A percentile compares a stretch with the other conserved stretches of the same genome.
Conservation (phyloP, 148 eudicot species). For the Limonium bicolor region DNA sequence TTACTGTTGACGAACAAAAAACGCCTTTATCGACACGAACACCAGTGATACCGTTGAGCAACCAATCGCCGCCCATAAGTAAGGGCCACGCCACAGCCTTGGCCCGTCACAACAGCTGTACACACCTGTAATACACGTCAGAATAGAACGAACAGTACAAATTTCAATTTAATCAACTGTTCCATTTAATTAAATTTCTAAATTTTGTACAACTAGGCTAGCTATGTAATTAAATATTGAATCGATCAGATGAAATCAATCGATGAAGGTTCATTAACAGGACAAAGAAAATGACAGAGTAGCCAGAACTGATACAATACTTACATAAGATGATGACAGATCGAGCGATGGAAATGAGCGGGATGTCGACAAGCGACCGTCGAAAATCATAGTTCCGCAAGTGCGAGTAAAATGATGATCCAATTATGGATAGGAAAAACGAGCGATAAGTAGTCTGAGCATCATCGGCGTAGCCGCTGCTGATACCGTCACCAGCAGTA, state of each 20-base stretch:
- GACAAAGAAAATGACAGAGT: no score
- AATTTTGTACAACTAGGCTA: neutral
- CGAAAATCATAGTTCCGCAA: constrained; percentile 21
- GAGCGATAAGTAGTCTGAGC: constrained; percentile 1
- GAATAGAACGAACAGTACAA: neutral
- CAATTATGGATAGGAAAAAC: constrained; percentile 6
- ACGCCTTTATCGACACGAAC: constrained; percentile 77
- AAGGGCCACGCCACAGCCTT: constrained; percentile 69
- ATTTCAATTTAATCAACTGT: no score
- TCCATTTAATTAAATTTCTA: no score
- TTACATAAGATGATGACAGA: constrained; percentile 28
- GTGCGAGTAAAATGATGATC: constrained; percentile 10
- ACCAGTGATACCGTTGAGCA: constrained; percentile 56
- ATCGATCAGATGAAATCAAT: neutral
- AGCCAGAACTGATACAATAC: no score
- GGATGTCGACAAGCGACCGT: constrained; percentile 26
- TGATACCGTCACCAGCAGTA: no score
- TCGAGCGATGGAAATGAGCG: constrained; percentile 22
- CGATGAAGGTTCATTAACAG: no score
- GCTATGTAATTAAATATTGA: neutral
- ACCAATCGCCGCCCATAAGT: constrained; percentile 47
- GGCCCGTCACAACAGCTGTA: constrained; percentile 97
- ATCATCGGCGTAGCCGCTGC: no score
- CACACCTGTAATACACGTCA: constrained; percentile 59
- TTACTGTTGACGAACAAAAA: constrained; percentile 27